Percentiles rank a stretch among this genome's conserved stretches.
phyloP scores from a whole-genome alignment of 2,329 filamentous ascomycete species.

The Aspergillus sclerotialis region DNA sequence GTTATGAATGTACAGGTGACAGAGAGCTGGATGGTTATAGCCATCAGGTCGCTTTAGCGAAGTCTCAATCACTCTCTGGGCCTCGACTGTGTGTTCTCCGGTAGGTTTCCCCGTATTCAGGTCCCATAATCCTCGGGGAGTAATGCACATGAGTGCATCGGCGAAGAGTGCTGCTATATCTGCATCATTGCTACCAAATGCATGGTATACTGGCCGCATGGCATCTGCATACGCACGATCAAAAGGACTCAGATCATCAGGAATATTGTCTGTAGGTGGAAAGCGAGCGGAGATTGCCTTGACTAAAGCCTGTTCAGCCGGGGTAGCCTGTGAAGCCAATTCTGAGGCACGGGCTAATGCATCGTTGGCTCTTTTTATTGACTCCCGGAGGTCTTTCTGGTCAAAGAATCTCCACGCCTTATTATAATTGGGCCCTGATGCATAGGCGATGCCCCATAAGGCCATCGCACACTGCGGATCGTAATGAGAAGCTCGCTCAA shows the following conservation, averaged over 20 bases:
- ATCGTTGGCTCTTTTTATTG: constrained; percentile 39
- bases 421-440: constrained; percentile 68
- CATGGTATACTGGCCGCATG: constrained; percentile 51
- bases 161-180: constrained; percentile 56
- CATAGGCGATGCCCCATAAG: constrained; percentile 45
- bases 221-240: constrained; percentile 54
- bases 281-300: constrained; percentile 40
- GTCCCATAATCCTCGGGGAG: constrained; percentile 57
- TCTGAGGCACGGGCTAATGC: constrained; percentile 38
- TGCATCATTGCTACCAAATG: constrained; percentile 49
- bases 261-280: constrained; percentile 42
- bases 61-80: constrained; percentile 50
- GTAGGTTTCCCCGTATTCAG: constrained; percentile 50
- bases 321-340: constrained; percentile 28
- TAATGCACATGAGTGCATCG: constrained; percentile 58
- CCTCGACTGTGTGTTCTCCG: constrained; percentile 50
- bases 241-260: constrained; percentile 44
- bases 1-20: constrained; percentile 69
- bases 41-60: constrained; percentile 45
- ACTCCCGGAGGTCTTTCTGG: constrained; percentile 45
- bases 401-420: constrained; percentile 69
- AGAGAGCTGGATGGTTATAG: constrained; percentile 56
- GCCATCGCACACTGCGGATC: constrained; percentile 27
- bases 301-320: constrained; percentile 57
- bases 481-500: constrained; percentile 16